phyloP scores from a whole-genome alignment of 768 basidiomycete species.

The Fomitopsis pulvina region DNA sequence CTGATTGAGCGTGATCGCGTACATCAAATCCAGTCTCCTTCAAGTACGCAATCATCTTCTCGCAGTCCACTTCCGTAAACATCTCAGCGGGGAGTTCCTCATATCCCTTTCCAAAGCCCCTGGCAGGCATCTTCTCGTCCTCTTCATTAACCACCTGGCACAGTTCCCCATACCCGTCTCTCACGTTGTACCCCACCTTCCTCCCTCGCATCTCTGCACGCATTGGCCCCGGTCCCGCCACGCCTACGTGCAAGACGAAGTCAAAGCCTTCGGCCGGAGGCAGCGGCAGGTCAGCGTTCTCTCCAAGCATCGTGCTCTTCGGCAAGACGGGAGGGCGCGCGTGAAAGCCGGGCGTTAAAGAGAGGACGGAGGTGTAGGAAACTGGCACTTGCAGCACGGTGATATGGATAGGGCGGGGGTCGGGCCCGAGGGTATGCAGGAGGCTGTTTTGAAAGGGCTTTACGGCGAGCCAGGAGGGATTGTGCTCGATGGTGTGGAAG shows the following conservation, averaged over 20 bases:
- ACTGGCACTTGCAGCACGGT: constrained; percentile 53
- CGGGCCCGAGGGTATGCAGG: constrained; percentile 24
- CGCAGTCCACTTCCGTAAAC: constrained; percentile 50
- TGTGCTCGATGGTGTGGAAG: constrained; percentile 23
- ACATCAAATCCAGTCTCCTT: constrained; percentile 47
- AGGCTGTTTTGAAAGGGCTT: constrained; percentile 51
- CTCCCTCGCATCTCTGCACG: constrained; percentile 56
- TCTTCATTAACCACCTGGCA: constrained; percentile 23
- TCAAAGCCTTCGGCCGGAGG: constrained; percentile 50
- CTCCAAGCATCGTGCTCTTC: constrained; percentile 30
- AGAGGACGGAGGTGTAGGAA: constrained; percentile 48
- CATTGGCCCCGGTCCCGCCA: constrained; percentile 54
- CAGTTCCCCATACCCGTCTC: constrained; percentile 51
- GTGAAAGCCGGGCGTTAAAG: constrained; percentile 51
- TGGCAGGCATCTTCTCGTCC: constrained; percentile 3
- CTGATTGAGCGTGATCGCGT: not conserved
- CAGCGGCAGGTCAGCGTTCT: constrained; percentile 34
- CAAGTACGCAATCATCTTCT: constrained; percentile 44
- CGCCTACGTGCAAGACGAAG: constrained; percentile 65
- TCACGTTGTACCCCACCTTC: constrained; percentile 62
- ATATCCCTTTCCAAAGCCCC: constrained; percentile 34
- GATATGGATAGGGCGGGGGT: constrained; percentile 42
- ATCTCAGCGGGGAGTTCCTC: constrained; percentile 50
- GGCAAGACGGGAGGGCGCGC: constrained; percentile 45
- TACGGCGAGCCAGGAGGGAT: constrained; percentile 71